phyloP scores from a whole-genome alignment of 768 basidiomycete genomes.

The Xerocomus spinulosus region DNA sequence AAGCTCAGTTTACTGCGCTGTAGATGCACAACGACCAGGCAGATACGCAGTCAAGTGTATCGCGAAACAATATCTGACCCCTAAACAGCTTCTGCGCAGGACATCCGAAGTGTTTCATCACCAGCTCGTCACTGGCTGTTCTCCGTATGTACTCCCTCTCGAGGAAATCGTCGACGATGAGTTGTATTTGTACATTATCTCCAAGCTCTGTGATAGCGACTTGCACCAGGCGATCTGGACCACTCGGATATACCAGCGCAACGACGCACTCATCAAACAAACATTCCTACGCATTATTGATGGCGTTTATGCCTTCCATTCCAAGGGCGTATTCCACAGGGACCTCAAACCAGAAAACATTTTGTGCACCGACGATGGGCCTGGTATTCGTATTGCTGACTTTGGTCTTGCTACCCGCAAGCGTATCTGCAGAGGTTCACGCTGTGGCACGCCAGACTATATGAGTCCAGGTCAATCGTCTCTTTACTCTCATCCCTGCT shows the following conservation, averaged over 20 bases:
- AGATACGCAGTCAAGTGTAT: slow-evolving; percentile 78
- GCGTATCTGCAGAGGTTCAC: slow-evolving; percentile 43
- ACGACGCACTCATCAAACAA: slow-evolving; percentile 57
- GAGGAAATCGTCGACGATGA: slow-evolving; percentile 59
- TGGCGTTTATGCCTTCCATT: slow-evolving; percentile 72
- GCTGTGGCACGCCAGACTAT: slow-evolving; percentile 58
- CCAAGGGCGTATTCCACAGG: slow-evolving; percentile 70
- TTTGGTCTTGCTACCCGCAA: slow-evolving; percentile 66
- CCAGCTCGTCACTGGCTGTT: slow-evolving; percentile 45
- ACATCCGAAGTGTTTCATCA: slow-evolving; percentile 65
- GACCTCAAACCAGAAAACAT: slow-evolving; percentile 88
- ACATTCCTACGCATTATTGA: slow-evolving; percentile 79
- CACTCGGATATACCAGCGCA: slow-evolving; percentile 46
- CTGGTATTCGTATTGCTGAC: slow-evolving; percentile 61
- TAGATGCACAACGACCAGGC: slow-evolving; percentile 41
- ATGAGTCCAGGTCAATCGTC: slow-evolving; percentile 62
- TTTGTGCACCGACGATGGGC: slow-evolving; percentile 51
- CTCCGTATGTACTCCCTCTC: slow-evolving; percentile 62
- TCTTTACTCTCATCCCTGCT: neutral
- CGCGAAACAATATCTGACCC: slow-evolving; percentile 49
- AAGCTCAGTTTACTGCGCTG: slow-evolving; percentile 71
- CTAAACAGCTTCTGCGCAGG: slow-evolving; percentile 56
- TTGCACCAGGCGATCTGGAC: slow-evolving; percentile 70
- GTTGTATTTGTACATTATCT: slow-evolving; percentile 60
- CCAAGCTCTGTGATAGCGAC: slow-evolving; percentile 59